Conservation (phyloP, 495 filamentous ascomycete genomes). For the Penicillium steckii region DNA sequence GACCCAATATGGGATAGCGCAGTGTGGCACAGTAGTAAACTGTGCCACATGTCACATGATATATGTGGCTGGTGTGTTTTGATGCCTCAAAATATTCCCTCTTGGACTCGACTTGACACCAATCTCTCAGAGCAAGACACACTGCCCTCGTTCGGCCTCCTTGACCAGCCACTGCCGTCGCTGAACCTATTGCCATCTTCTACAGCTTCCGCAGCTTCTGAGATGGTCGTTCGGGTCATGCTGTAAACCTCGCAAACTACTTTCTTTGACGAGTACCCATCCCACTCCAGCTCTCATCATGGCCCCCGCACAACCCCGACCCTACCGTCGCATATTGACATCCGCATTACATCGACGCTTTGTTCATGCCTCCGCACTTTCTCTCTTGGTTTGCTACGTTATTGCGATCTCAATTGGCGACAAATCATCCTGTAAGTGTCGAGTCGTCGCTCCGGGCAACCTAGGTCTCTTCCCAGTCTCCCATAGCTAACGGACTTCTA, state of each 20-base stretch:
- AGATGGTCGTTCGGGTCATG: constrained; percentile 32
- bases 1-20: constrained; percentile 14
- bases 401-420: constrained; percentile 68
- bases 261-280: constrained; percentile 28
- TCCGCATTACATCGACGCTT: constrained; percentile 87
- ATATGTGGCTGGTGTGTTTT: constrained; percentile 42
- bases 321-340: constrained; percentile 88
- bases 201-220: constrained; percentile 14
- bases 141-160: constrained; percentile 3
- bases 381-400: constrained; percentile 70
- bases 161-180: constrained; percentile 5
- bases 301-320: constrained; percentile 48
- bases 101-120: constrained; percentile 9
- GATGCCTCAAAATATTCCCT: constrained; percentile 36
- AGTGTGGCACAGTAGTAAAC: neutral
- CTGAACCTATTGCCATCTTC: neutral
- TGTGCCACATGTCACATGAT: constrained; percentile 30
- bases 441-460: neutral
- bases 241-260: constrained; percentile 26
- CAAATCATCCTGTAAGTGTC: constrained; percentile 63
- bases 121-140: constrained; percentile 12
- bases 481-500: neutral
- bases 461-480: constrained; percentile 7
- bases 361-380: constrained; percentile 64
- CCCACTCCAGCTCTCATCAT: constrained; percentile 38